Conservation (phyloP, 345 rosid species). For the Aegle marmelos region DNA sequence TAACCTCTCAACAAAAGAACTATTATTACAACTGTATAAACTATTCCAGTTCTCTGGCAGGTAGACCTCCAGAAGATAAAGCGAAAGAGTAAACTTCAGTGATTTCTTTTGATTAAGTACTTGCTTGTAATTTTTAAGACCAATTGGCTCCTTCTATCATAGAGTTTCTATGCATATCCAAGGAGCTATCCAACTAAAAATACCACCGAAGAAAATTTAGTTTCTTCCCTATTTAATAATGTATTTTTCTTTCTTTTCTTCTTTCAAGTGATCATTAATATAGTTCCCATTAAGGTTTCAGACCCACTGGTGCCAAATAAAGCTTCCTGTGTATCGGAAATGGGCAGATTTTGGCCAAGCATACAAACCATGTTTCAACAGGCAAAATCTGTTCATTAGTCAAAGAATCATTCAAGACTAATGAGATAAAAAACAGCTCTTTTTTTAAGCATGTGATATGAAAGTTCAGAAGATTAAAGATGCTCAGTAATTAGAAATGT, state of each 20-base stretch:
- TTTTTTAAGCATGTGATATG: not conserved
- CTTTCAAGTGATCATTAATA: not conserved
- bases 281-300: not conserved
- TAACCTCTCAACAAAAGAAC: not conserved
- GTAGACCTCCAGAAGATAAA: not conserved
- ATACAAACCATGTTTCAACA: not conserved
- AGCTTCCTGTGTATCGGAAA: not conserved
- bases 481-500: not conserved
- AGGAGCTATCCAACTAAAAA: not conserved
- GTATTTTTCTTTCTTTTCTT: not conserved
- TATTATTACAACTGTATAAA: not conserved
- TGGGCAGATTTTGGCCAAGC: not conserved
- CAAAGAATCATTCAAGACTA: not conserved
- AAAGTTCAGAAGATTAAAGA: not conserved
- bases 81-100: not conserved
- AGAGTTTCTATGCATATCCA: not conserved
- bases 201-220: not conserved
- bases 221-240: not conserved
- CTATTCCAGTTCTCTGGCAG: not conserved
- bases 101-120: not conserved
- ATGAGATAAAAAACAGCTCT: not conserved
- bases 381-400: not conserved
- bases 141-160: not conserved
- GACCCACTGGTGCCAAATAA: not conserved
- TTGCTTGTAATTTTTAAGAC: not conserved